Percentiles rank a stretch among this genome's conserved stretches.
These are phyloP conservation scores for Diaporthe vexans DNA, from an alignment of 2,329 filamentous ascomycete species.

Conservation along the genomic window DNA sequence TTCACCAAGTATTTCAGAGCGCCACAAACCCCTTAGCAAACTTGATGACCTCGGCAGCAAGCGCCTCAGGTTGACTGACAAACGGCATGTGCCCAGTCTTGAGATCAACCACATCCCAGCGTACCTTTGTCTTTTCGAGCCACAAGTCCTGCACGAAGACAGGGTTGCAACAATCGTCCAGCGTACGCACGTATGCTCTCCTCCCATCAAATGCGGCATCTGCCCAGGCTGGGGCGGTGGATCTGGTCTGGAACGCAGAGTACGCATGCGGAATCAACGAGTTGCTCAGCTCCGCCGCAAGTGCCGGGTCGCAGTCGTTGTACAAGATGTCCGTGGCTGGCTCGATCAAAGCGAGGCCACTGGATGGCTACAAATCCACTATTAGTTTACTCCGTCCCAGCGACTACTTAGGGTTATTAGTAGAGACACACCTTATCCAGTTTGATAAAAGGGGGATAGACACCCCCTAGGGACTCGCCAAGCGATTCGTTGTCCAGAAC, in stretches of 20 bases:
- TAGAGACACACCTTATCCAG: slow-evolving; percentile 16
- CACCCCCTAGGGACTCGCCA: background rate
- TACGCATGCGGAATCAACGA: slow-evolving; percentile 40
- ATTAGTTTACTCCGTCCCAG: background rate
- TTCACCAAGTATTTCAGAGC: background rate
- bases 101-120: slow-evolving; percentile 47
- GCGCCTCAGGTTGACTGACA: slow-evolving; percentile 44
- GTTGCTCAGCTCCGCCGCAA: background rate
- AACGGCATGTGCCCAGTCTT: slow-evolving; percentile 48
- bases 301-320: slow-evolving; percentile 23
- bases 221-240: slow-evolving; percentile 21
- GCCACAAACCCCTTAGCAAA: background rate
- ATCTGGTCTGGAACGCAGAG: slow-evolving; percentile 18
- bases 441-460: slow-evolving; percentile 19
- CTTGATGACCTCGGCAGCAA: background rate
- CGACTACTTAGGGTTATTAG: too few relatives aligned
- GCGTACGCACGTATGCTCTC: slow-evolving; percentile 26
- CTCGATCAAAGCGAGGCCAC: slow-evolving; percentile 19
- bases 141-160: slow-evolving; percentile 44
- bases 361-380: slow-evolving; percentile 10
- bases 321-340: slow-evolving; percentile 24
- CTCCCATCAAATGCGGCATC: slow-evolving; percentile 26
- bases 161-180: slow-evolving; percentile 45
- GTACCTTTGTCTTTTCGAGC: slow-evolving; percentile 45
- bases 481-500: slow-evolving; percentile 20